Evolutionary conservation across 2,329 filamentous ascomycete genomes (phyloP).

Genomic region (Cladosporium sp.): DNA sequence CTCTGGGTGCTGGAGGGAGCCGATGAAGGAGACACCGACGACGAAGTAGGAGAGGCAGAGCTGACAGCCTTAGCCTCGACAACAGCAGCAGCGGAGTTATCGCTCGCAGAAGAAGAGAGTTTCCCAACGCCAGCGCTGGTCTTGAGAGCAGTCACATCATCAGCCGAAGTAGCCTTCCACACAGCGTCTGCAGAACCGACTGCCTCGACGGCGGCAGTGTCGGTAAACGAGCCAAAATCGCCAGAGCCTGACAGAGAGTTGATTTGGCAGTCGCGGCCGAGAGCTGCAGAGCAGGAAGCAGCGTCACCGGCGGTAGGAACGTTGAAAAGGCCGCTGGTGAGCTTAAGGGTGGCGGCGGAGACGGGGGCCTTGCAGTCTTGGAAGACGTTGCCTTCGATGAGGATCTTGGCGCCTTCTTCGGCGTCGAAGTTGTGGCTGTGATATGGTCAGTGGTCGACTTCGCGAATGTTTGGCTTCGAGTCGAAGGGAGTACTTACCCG

Average conservation of each 20-base stretch:
- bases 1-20: not conserved
- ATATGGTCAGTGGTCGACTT: not conserved
- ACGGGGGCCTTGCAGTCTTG: conserved; percentile 53
- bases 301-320: conserved; percentile 21
- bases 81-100: not conserved
- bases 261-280: conserved; percentile 53
- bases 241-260: conserved; percentile 42
- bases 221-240: conserved; percentile 27
- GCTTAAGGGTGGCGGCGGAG: conserved; percentile 34
- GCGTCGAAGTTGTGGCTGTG: conserved; percentile 58
- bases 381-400: conserved; percentile 61
- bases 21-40: not conserved
- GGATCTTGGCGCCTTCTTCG: conserved; percentile 42
- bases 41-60: not conserved
- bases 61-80: not conserved
- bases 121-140: conserved; percentile 50
- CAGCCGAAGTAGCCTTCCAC: conserved; percentile 52
- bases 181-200: conserved; percentile 47
- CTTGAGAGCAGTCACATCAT: conserved; percentile 36
- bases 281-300: conserved; percentile 24
- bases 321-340: conserved; percentile 44
- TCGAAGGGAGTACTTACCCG: conserved; percentile 29
- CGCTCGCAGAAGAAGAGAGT: conserved; percentile 8
- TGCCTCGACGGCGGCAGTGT: conserved; percentile 51
- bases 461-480: not conserved